phyloP scores from a whole-genome alignment of 2,329 filamentous ascomycete genomes.

The Akanthomyces uredinophilus region DNA sequence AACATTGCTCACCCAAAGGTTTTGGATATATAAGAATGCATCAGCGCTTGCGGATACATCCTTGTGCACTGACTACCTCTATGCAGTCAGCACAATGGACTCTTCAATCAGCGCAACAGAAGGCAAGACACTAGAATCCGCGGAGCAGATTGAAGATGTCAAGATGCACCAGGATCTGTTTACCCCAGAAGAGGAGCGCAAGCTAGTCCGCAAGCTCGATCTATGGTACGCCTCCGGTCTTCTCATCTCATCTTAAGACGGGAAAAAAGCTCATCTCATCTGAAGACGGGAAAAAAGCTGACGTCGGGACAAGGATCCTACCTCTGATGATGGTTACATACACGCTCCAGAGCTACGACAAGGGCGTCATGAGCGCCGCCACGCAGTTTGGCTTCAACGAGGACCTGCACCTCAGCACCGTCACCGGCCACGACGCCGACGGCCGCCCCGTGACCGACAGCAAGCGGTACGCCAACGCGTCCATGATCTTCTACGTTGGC shows the following conservation, averaged over 20 bases:
- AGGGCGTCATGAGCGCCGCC: constrained; percentile 14
- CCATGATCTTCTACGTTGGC: constrained; percentile 44
- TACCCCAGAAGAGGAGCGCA: not conserved
- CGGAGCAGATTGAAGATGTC: not conserved
- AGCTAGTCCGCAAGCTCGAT: constrained; percentile 14
- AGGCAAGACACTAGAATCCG: not conserved
- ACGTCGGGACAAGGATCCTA: constrained; percentile 5
- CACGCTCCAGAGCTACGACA: constrained; percentile 16
- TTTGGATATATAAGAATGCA: not conserved
- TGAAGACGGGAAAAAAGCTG: no score
- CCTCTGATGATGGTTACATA: constrained; percentile 16
- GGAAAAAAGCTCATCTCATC: no score
- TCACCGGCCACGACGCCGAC: constrained; percentile 13
- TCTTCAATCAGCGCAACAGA: not conserved
- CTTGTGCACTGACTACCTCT: not conserved
- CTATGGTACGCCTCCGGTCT: constrained; percentile 18
- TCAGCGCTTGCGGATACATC: not conserved
- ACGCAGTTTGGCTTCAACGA: constrained; percentile 12
- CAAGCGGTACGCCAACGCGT: constrained; percentile 14
- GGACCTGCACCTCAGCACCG: constrained; percentile 1
- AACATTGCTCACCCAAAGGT: not conserved
- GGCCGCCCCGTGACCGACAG: constrained; percentile 12
- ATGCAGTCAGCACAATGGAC: not conserved
- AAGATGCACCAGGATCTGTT: not conserved
- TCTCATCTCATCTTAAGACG: no score